phyloP scores from a whole-genome alignment of 2,329 filamentous ascomycete genomes.

The Sphaerostilbella broomeana region DNA sequence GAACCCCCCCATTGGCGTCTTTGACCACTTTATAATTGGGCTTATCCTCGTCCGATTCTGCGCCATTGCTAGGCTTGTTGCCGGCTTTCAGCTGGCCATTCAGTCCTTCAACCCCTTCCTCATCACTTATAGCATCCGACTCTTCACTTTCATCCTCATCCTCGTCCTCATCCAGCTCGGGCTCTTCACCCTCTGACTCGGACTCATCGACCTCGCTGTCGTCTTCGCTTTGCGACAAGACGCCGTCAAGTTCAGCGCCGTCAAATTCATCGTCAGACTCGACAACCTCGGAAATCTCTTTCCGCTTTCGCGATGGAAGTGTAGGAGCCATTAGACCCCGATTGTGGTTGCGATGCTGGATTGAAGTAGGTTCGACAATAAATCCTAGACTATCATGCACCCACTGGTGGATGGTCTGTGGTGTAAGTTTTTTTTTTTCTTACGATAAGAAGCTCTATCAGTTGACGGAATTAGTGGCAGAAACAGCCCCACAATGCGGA shows the following conservation, averaged over 20 bases:
- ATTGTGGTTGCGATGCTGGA: neutral
- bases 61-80: neutral
- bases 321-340: slow-evolving; percentile 14
- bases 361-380: slow-evolving; percentile 1
- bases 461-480: slow-evolving; percentile 2
- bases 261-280: slow-evolving; percentile 57
- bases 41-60: slow-evolving; percentile 15
- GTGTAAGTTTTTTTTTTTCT: slow-evolving; percentile 13
- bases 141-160: slow-evolving; percentile 33
- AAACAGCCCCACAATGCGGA: slow-evolving; percentile 8
- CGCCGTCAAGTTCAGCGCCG: slow-evolving; percentile 47
- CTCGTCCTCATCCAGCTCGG: slow-evolving; percentile 36
- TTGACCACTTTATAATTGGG: slow-evolving; percentile 47
- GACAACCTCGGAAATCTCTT: slow-evolving; percentile 51
- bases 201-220: slow-evolving; percentile 22
- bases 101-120: neutral
- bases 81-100: slow-evolving; percentile 1
- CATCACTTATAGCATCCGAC: slow-evolving; percentile 3
- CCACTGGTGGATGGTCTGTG: slow-evolving; percentile 3
- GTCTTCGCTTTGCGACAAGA: slow-evolving; percentile 45
- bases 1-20: slow-evolving; percentile 83
- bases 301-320: slow-evolving; percentile 51
- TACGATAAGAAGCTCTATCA: slow-evolving; percentile 11
- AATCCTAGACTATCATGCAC: neutral
- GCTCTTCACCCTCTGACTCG: slow-evolving; percentile 19